Percentiles rank a stretch among this genome's conserved stretches.
These are phyloP conservation scores for Filosporella fistucella DNA, from an alignment of 495 filamentous ascomycete genomes.

Conservation along the genomic window DNA sequence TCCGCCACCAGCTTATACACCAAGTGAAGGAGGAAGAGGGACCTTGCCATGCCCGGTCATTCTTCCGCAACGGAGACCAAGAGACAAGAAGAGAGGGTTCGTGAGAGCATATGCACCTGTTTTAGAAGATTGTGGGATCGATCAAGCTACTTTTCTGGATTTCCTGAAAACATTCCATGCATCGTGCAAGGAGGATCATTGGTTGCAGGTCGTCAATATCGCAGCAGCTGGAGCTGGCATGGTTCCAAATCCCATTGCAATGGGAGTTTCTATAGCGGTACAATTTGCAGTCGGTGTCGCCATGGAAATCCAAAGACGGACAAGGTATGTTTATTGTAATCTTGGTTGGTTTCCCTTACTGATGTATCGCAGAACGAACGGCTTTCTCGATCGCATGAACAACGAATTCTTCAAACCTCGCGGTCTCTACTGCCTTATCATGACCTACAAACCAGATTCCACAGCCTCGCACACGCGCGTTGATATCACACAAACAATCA, in stretches of 20 bases:
- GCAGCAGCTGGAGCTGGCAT: conserved; percentile 33
- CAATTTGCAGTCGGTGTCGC: conserved; percentile 36
- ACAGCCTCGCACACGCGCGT: conserved; percentile 24
- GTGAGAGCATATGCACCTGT: conserved; percentile 47
- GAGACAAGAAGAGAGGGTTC: conserved; percentile 38
- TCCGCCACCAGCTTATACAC: conserved; percentile 22
- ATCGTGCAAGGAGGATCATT: conserved; percentile 32
- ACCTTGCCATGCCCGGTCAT: conserved; percentile 39
- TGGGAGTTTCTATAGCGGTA: conserved; percentile 38
- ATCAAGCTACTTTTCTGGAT: conserved; percentile 46
- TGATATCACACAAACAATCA: conserved; percentile 29
- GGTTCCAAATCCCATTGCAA: conserved; percentile 37
- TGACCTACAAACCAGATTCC: conserved; percentile 51
- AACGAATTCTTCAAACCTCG: conserved; percentile 52
- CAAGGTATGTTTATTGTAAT: conserved; percentile 23
- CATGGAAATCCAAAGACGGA: conserved; percentile 37
- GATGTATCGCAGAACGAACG: conserved; percentile 37
- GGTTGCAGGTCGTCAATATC: conserved; percentile 40
- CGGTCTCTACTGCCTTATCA: conserved; percentile 55
- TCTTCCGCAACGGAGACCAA: conserved; percentile 44
- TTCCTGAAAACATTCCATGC: conserved; percentile 47
- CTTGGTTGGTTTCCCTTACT: not conserved
- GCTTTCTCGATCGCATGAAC: conserved; percentile 53
- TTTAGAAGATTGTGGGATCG: conserved; percentile 43
- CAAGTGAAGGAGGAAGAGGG: conserved; percentile 3